Percentiles rank a stretch among this genome's conserved stretches.
Conservation (phyloP, 495 filamentous ascomycete genomes). For the Neurospora tetrasperma region DNA sequence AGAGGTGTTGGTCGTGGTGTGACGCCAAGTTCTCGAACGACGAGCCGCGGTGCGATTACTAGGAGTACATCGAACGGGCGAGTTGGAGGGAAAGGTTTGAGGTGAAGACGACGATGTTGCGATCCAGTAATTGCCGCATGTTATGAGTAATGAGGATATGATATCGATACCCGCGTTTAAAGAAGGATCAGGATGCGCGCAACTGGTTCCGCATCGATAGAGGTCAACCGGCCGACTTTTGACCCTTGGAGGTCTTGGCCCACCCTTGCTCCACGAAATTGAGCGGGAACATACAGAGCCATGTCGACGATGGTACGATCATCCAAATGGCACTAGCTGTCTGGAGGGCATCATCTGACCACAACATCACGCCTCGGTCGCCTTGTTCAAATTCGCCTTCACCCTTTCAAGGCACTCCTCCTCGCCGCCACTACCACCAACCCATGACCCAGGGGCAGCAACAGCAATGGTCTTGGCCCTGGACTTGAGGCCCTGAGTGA, state of each 20-base stretch:
- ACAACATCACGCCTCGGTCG: conserved; percentile 5
- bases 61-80: conserved; percentile 5
- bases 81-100: conserved; percentile 28
- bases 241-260: neutral
- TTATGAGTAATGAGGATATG: neutral
- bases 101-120: conserved; percentile 10
- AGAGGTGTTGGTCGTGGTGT: conserved; percentile 24
- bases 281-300: neutral
- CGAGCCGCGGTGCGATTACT: neutral
- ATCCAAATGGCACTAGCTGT: neutral
- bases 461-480: conserved; percentile 45
- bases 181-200: neutral
- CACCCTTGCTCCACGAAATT: neutral
- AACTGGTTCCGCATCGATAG: neutral
- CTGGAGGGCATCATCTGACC: neutral
- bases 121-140: neutral
- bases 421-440: conserved; percentile 6
- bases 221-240: no score
- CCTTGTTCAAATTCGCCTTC: conserved; percentile 13
- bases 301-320: neutral
- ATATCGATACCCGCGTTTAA: neutral
- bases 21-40: conserved; percentile 37
- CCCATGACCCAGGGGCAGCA: conserved; percentile 10
- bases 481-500: conserved; percentile 53
- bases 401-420: conserved; percentile 18